Conservation (phyloP, 129 eudicot species). For the Arctium lappa region DNA sequence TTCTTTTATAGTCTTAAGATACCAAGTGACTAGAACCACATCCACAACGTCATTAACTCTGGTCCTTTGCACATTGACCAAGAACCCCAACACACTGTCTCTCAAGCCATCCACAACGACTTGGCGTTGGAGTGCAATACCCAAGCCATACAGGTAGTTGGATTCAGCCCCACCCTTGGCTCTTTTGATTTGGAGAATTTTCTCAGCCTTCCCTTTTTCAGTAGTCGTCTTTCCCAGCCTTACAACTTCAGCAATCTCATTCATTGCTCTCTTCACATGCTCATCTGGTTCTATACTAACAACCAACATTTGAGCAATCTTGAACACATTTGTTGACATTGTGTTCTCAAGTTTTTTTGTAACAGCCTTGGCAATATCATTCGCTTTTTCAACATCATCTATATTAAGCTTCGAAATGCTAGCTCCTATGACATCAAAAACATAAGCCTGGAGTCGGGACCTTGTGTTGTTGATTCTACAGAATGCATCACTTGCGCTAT, state of each 20-base stretch:
- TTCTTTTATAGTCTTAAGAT: slow-evolving; percentile 87
- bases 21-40: slow-evolving; percentile 81
- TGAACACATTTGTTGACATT: no score
- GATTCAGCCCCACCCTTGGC: slow-evolving; percentile 94
- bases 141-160: slow-evolving; percentile 72
- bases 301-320: no score
- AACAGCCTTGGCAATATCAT: no score
- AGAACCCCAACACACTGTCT: slow-evolving; percentile 71
- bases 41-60: slow-evolving; percentile 81
- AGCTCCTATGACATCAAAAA: no score
- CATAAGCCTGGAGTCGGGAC: no score
- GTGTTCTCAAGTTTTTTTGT: no score
- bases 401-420: no score
- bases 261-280: slow-evolving; percentile 93
- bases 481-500: no score
- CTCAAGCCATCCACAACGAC: slow-evolving; percentile 82
- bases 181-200: slow-evolving; percentile 71
- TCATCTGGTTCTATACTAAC: slow-evolving; percentile 65
- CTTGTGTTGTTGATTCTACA: no score
- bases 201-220: slow-evolving; percentile 88
- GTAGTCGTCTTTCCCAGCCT: slow-evolving; percentile 73
- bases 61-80: slow-evolving; percentile 79
- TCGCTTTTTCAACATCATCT: no score
- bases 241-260: slow-evolving; percentile 95
- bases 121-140: slow-evolving; percentile 82